Conservation (phyloP, 129 eudicot genomes). For the Smallanthus sonchifolius region DNA sequence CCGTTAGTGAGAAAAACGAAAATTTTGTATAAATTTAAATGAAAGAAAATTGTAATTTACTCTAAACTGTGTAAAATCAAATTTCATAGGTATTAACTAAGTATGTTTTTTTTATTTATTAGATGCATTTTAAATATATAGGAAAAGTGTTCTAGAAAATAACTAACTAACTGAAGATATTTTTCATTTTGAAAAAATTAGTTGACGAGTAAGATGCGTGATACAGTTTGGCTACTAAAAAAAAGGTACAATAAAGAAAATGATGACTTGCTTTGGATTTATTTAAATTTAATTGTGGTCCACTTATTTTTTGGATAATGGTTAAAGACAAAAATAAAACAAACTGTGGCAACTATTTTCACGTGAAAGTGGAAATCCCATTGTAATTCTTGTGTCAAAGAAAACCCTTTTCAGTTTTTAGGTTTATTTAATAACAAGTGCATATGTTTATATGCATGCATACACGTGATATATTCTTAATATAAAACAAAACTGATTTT, state of each 20-base stretch:
- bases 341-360: slow-evolving; percentile 18
- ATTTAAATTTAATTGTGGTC: slow-evolving; percentile 19
- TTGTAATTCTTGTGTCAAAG: slow-evolving; percentile 30
- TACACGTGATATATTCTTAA: neutral
- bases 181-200: slow-evolving; percentile 16
- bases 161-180: neutral
- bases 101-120: too few species aligned
- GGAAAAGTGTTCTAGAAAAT: neutral
- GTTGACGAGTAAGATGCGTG: slow-evolving; percentile 18
- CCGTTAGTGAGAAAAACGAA: too few species aligned
- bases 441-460: neutral
- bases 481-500: too few species aligned
- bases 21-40: too few species aligned
- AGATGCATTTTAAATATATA: neutral
- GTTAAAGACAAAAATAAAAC: slow-evolving; percentile 11
- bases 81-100: too few species aligned
- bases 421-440: slow-evolving; percentile 3
- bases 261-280: slow-evolving; percentile 17
- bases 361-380: slow-evolving; percentile 31
- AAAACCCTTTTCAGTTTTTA: slow-evolving; percentile 13
- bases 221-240: slow-evolving; percentile 16
- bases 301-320: neutral
- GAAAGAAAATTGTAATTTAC: too few species aligned
- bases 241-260: slow-evolving; percentile 16
- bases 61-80: too few species aligned